phyloP scores from a whole-genome alignment of 345 rosid genomes.

The Mercurialis annua region DNA sequence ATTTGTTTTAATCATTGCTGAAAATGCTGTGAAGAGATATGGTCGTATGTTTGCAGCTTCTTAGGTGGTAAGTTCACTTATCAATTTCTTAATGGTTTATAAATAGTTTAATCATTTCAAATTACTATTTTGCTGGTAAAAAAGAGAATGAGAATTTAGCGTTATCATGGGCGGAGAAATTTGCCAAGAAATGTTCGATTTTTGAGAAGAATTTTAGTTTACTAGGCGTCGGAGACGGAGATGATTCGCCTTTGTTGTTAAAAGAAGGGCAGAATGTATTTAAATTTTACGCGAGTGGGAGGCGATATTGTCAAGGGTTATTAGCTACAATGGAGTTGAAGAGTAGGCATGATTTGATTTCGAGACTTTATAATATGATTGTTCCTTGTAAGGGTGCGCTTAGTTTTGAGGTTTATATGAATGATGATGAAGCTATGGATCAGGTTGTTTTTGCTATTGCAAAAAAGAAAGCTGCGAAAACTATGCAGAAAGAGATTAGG shows the following conservation, averaged over 20 bases:
- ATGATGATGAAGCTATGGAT: slow-evolving; percentile 89
- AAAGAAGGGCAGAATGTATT: slow-evolving; percentile 89
- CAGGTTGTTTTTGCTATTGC: slow-evolving; percentile 74
- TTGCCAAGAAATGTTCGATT: slow-evolving; percentile 60
- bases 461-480: slow-evolving; percentile 80
- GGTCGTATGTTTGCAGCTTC: too few species aligned
- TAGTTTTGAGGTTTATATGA: slow-evolving; percentile 86
- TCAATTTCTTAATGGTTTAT: too few species aligned
- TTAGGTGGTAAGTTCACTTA: too few species aligned
- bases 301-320: slow-evolving; percentile 84
- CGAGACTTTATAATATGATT: slow-evolving; percentile 62
- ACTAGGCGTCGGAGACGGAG: slow-evolving; percentile 72
- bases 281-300: slow-evolving; percentile 91
- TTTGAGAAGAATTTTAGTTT: slow-evolving; percentile 86
- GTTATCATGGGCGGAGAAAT: slow-evolving; percentile 82
- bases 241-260: slow-evolving; percentile 76
- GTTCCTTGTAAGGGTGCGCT: slow-evolving; percentile 92
- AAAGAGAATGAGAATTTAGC: slow-evolving; percentile 84
- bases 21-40: too few species aligned
- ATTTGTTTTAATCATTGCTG: neutral
- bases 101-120: too few species aligned
- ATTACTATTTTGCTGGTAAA: too few species aligned
- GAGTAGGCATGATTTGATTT: slow-evolving; percentile 89
- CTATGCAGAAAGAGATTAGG: slow-evolving; percentile 75
- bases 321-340: slow-evolving; percentile 91